phyloP scores from a whole-genome alignment of 2,329 filamentous ascomycete genomes.

The Ophiocordyceps camponoti-saundersi region DNA sequence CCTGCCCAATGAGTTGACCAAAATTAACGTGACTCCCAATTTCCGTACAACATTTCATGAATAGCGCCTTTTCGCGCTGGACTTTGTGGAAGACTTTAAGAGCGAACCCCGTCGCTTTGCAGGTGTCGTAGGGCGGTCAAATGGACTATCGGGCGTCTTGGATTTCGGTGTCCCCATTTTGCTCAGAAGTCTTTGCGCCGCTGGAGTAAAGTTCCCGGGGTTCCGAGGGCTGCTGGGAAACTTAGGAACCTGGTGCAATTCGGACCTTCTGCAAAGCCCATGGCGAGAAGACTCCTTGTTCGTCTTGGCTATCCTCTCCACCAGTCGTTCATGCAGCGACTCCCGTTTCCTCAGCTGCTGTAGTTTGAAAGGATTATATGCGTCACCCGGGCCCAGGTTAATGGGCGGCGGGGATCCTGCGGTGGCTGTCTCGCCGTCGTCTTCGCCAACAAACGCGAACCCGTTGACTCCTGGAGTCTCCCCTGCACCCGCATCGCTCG shows the following conservation, averaged over 20 bases:
- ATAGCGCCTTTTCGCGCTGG: constrained; percentile 6
- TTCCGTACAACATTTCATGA: background rate
- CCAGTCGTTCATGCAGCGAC: constrained; percentile 69
- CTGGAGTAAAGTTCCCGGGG: constrained; percentile 48
- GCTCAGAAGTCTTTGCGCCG: constrained; percentile 51
- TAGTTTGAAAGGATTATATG: constrained; percentile 68
- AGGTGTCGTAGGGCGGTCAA: constrained; percentile 18
- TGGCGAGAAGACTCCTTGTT: constrained; percentile 46
- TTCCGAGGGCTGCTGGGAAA: constrained; percentile 51
- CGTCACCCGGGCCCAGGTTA: constrained; percentile 39
- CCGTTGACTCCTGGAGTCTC: constrained; percentile 88
- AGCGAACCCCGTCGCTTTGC: constrained; percentile 21
- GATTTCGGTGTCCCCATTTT: constrained; percentile 33
- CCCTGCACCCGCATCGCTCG: constrained; percentile 34
- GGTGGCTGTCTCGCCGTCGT: constrained; percentile 26
- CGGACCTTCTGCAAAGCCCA: constrained; percentile 41
- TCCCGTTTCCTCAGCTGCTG: constrained; percentile 61
- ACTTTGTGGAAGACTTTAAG: constrained; percentile 15
- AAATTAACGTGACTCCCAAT: background rate
- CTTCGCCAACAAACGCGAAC: constrained; percentile 80
- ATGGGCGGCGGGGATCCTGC: constrained; percentile 21
- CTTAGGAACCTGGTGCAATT: constrained; percentile 46
- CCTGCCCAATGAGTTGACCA: background rate
- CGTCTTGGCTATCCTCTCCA: constrained; percentile 60
- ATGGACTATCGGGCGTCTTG: constrained; percentile 14